phyloP scores from a whole-genome alignment of 805 yeast species.

The Starmerella sirachaensis region DNA sequence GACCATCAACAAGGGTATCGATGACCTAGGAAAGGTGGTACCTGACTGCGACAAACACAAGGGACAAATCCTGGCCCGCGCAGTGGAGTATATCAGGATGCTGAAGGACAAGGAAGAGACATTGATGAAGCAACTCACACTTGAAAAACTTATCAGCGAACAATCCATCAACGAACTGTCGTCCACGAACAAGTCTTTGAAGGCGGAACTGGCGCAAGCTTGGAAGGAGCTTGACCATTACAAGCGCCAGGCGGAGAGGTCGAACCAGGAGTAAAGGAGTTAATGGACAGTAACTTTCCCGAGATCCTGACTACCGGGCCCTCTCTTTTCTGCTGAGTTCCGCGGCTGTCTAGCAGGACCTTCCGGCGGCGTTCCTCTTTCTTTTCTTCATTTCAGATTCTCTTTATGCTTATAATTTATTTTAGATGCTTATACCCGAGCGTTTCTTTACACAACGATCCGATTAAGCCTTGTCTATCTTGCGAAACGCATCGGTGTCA shows the following conservation, averaged over 20 bases:
- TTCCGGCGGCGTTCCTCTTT: too few species aligned
- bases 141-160: conserved; percentile 82
- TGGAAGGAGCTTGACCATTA: conserved; percentile 83
- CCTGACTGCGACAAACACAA: conserved; percentile 43
- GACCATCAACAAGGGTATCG: conserved; percentile 30
- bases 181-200: conserved; percentile 75
- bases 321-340: too few species aligned
- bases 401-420: too few species aligned
- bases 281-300: too few species aligned
- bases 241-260: conserved; percentile 33
- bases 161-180: conserved; percentile 81
- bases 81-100: conserved; percentile 81
- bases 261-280: background rate
- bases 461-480: too few species aligned
- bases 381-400: too few species aligned
- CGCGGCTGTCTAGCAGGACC: too few species aligned
- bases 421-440: too few species aligned
- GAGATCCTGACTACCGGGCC: too few species aligned
- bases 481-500: too few species aligned
- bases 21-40: conserved; percentile 37
- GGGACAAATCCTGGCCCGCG: conserved; percentile 76
- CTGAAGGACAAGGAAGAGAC: conserved; percentile 81
- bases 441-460: too few species aligned
- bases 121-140: conserved; percentile 87
- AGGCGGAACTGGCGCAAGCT: conserved; percentile 78